Percentiles rank a stretch among this genome's conserved stretches.
Conservation (phyloP, 371 early-diverging fungal genomes). For the Rhizomucor miehei region DNA sequence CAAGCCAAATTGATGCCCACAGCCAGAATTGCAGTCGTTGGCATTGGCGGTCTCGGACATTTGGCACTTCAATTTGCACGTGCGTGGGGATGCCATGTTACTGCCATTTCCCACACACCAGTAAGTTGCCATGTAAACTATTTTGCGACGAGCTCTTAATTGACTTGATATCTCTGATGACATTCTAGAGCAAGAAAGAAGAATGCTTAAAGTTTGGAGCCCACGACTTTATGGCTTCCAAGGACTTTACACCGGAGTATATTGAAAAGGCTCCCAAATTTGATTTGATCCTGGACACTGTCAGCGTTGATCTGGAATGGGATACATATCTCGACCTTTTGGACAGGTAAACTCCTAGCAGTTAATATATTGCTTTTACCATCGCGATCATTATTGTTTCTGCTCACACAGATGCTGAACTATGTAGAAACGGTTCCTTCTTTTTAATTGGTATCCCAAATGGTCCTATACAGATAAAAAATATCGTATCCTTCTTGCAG, state of each 20-base stretch:
- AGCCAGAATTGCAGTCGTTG: constrained; percentile 60
- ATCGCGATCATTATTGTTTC: not conserved
- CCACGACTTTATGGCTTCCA: constrained; percentile 45
- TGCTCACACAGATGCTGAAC: not conserved
- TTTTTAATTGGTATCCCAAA: constrained; percentile 55
- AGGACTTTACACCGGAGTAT: constrained; percentile 31
- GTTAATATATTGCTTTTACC: not conserved
- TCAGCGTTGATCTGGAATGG: constrained; percentile 41
- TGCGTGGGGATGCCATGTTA: constrained; percentile 57
- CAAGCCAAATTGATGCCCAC: constrained; percentile 45
- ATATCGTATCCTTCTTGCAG: constrained; percentile 22
- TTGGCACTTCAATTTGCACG: constrained; percentile 63
- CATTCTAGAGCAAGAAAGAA: constrained; percentile 53
- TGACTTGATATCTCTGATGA: no score
- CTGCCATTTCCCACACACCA: constrained; percentile 29
- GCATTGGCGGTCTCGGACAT: constrained; percentile 74
- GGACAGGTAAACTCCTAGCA: constrained; percentile 22
- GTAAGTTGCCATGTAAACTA: constrained; percentile 13
- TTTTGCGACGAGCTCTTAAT: no score
- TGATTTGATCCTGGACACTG: constrained; percentile 53
- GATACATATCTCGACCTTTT: constrained; percentile 40
- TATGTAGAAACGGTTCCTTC: constrained; percentile 42
- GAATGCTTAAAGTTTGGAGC: constrained; percentile 73
- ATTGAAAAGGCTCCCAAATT: constrained; percentile 27
- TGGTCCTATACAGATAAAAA: constrained; percentile 18